Percentiles rank a stretch among this genome's conserved stretches.
These are phyloP conservation scores for Bipolaris gigantea DNA, from an alignment of 2,329 filamentous ascomycete genomes.

Conservation along the genomic window DNA sequence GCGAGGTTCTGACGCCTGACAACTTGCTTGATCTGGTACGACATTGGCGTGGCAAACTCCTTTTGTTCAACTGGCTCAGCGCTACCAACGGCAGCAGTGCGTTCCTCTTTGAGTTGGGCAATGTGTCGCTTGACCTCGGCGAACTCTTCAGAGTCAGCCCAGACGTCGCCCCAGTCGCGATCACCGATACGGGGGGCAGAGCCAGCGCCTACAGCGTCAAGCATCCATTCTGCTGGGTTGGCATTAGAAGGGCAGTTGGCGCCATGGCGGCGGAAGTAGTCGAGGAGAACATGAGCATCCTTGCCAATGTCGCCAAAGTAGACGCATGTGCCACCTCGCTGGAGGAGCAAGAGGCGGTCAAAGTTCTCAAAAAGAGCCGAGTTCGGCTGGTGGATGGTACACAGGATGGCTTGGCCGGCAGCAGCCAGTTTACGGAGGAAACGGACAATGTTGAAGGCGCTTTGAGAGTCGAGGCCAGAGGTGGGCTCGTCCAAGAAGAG, in stretches of 20 bases:
- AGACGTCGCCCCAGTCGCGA: slow-evolving; percentile 79
- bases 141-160: slow-evolving; percentile 72
- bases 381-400: slow-evolving; percentile 90
- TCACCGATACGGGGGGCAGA: slow-evolving; percentile 71
- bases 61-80: slow-evolving; percentile 58
- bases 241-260: slow-evolving; percentile 60
- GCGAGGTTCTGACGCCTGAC: slow-evolving; percentile 71
- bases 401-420: slow-evolving; percentile 85
- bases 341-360: slow-evolving; percentile 76
- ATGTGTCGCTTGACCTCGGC: slow-evolving; percentile 68
- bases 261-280: slow-evolving; percentile 56
- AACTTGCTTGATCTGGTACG: slow-evolving; percentile 78
- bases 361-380: slow-evolving; percentile 86
- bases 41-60: slow-evolving; percentile 80
- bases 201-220: slow-evolving; percentile 79
- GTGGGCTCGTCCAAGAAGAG: slow-evolving; percentile 81
- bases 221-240: slow-evolving; percentile 75
- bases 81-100: slow-evolving; percentile 53
- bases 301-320: slow-evolving; percentile 85
- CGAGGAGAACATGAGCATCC: slow-evolving; percentile 70
- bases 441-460: slow-evolving; percentile 74
- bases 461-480: slow-evolving; percentile 71
- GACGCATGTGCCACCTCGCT: slow-evolving; percentile 76
- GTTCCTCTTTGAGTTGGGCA: slow-evolving; percentile 63
- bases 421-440: slow-evolving; percentile 75